Evolutionary conservation across 208 protist species (phyloP).

Genomic region (Acanthamoeba triangularis): DNA sequence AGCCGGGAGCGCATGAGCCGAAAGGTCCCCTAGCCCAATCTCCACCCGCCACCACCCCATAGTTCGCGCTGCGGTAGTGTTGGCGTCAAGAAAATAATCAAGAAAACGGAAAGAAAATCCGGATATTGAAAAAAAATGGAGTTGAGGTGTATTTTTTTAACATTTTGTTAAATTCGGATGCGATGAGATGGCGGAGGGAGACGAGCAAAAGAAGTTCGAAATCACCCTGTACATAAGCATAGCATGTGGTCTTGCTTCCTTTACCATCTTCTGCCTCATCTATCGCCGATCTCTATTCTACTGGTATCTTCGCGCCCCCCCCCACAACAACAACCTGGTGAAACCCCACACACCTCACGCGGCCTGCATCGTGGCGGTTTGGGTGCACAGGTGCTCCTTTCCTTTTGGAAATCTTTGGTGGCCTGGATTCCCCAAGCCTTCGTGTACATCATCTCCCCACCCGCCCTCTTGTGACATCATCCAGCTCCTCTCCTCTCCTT

Average conservation of each 20-base stretch:
- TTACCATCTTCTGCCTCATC: conserved; percentile 23
- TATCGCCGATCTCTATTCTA: conserved; percentile 53
- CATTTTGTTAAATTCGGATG: background rate
- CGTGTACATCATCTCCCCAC: background rate
- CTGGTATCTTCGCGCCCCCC: background rate
- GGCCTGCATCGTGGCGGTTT: background rate
- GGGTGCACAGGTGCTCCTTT: background rate
- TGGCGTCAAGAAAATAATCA: no score
- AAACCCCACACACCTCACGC: background rate
- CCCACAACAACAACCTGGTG: background rate
- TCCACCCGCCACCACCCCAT: no score
- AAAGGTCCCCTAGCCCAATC: no score
- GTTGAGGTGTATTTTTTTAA: no score
- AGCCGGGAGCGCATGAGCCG: background rate
- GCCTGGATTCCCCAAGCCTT: conserved; percentile 38
- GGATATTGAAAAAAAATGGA: no score
- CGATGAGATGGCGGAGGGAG: background rate
- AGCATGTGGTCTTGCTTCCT: background rate
- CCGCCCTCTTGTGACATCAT: background rate
- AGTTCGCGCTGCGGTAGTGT: no score
- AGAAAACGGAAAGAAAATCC: no score
- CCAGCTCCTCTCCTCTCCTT: no score
- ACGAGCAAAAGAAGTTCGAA: conserved; percentile 42
- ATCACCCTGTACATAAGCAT: conserved; percentile 42
- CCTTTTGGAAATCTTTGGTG: conserved; percentile 52